Evolutionary conservation across 2,329 filamentous ascomycete genomes (phyloP).

Genomic region (Sporothrix globosa): DNA sequence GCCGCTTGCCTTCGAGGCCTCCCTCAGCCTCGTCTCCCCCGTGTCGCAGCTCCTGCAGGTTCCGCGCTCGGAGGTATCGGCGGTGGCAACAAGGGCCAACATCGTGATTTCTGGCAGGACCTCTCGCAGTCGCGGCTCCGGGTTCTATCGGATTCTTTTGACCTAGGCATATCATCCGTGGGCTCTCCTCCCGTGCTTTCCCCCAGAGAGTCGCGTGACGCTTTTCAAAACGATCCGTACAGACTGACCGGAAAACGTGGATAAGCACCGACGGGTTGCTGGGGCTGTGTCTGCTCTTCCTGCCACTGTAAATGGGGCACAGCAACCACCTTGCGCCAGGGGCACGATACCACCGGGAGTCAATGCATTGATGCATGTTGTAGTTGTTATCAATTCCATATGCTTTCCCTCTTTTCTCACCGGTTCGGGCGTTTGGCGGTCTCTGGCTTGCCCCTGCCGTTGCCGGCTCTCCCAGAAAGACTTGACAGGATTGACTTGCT

Average conservation of each 20-base stretch:
- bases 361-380: neutral
- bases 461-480: neutral
- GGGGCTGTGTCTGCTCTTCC: neutral
- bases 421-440: neutral
- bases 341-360: neutral
- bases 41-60: neutral
- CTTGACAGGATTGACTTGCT: constrained; percentile 20
- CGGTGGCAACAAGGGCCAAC: constrained; percentile 1
- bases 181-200: neutral
- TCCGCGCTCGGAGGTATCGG: neutral
- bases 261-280: neutral
- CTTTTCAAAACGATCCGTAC: neutral
- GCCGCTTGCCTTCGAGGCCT: neutral
- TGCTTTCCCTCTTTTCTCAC: neutral
- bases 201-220: neutral
- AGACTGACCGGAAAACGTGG: neutral
- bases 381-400: neutral
- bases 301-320: neutral
- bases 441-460: neutral
- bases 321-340: neutral
- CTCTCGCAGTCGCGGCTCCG: constrained; percentile 1
- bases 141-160: neutral
- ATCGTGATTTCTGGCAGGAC: neutral
- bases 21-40: neutral
- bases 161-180: neutral